Conservation (phyloP, 305 asterid species). For the Euphrasia arctica region DNA sequence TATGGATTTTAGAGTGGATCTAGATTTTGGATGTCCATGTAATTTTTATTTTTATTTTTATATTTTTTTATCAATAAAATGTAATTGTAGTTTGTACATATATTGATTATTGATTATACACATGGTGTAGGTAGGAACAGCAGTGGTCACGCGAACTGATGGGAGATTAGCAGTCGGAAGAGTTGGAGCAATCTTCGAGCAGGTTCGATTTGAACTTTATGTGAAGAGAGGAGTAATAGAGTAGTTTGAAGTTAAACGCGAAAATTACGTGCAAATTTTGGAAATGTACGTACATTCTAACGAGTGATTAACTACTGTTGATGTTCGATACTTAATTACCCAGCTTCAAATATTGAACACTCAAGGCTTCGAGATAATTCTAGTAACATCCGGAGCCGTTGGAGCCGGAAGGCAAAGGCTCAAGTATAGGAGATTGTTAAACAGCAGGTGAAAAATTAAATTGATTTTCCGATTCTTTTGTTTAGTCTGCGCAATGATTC, state of each 20-base stretch:
- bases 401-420: slow-evolving; percentile 78
- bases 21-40: not conserved
- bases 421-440: slow-evolving; percentile 44
- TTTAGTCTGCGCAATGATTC: not conserved
- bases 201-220: slow-evolving; percentile 30
- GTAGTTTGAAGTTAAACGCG: too few species aligned
- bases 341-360: slow-evolving; percentile 56
- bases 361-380: slow-evolving; percentile 52
- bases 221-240: too few species aligned
- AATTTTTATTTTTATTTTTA: too few species aligned
- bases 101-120: not conserved
- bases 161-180: slow-evolving; percentile 73
- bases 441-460: slow-evolving; percentile 47
- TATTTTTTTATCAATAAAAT: too few species aligned
- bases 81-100: too few species aligned
- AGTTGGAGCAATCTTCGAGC: slow-evolving; percentile 71
- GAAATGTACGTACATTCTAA: not conserved
- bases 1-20: not conserved
- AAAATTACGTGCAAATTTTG: not conserved
- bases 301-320: not conserved
- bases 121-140: slow-evolving; percentile 54
- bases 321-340: not conserved
- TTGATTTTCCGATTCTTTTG: not conserved
- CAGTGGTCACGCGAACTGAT: slow-evolving; percentile 62
- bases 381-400: slow-evolving; percentile 77